Evolutionary conservation across 306 rosid species (phyloP), one percentile per base, ranked within the genome.

Genomic region (Dalbergia oliveri): DNA sequence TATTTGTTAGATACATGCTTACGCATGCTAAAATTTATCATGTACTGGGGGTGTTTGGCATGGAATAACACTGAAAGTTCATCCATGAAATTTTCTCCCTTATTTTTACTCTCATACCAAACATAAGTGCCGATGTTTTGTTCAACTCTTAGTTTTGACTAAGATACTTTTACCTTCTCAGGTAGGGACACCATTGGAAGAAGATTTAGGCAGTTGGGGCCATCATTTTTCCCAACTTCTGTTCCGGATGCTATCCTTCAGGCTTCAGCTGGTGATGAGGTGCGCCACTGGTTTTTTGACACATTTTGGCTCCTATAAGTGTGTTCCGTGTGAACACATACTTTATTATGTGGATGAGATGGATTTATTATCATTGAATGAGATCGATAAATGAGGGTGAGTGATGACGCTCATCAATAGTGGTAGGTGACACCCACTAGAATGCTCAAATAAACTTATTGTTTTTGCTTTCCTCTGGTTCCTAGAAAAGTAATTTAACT

Each of bases 181-280:
- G 99, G 87, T 89, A 12, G 99, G 99, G 82, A 78, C 84, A 58
- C 97, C 99, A 70, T 79, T 93, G 64, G 99, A 94, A 89, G 97
- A 94, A 82, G 97, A 94, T 84, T 85, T 94, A 79, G 88, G 91
- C 79, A 87, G 88, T 64, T 94, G 99, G 99, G 99, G 99, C 62
- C 99, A 94, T 86, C 99, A 94, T 87, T 92, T 88, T 79, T 37
- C 84, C 79, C 99, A 66, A 62, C 87, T 51, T 82, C 99, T 53
- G 97, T 93, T 16, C 99, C 99, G 3, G 99, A 94, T 87, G 65
- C 88, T 72, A 91, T 93, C 67, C 87, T 94, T 61, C 99, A 90
- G 89, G 95, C 93, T 87, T 91, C 99, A 79, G 95, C 97, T 21
- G 99, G 95, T 10, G 95, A 91, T 87, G 97, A 93, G 97, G 99